phyloP scores from a whole-genome alignment of 768 basidiomycete genomes.

The Mycena metata region DNA sequence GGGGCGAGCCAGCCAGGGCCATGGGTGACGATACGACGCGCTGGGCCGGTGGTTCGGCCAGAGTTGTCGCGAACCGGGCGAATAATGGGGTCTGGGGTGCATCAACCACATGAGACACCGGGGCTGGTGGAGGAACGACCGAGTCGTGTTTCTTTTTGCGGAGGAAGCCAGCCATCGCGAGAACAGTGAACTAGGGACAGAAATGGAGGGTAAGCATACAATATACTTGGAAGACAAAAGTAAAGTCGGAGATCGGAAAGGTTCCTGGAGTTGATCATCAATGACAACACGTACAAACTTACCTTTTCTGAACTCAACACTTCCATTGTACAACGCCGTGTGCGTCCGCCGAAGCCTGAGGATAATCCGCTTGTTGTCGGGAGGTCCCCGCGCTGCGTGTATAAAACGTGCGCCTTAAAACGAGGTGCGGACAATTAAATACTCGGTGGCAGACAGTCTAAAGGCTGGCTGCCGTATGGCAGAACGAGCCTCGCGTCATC shows the following conservation, averaged over 20 bases:
- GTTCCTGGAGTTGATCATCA: slow-evolving; percentile 9
- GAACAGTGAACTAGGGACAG: slow-evolving; percentile 23
- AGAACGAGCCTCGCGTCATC: slow-evolving; percentile 1
- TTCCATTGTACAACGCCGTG: background rate
- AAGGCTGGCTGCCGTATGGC: background rate
- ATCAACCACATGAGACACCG: slow-evolving; percentile 15
- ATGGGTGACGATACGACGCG: slow-evolving; percentile 37
- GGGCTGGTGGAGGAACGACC: slow-evolving; percentile 2
- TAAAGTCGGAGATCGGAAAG: background rate
- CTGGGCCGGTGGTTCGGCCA: slow-evolving; percentile 8
- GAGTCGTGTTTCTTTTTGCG: slow-evolving; percentile 36
- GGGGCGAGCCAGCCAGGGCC: slow-evolving; percentile 25
- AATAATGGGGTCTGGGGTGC: slow-evolving; percentile 28
- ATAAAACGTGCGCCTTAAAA: slow-evolving; percentile 1
- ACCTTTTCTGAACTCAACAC: background rate
- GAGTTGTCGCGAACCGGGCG: slow-evolving; percentile 33
- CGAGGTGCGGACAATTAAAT: background rate
- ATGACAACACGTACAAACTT: background rate
- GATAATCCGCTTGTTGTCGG: slow-evolving; percentile 5
- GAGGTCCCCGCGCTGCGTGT: background rate
- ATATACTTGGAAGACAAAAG: slow-evolving; percentile 3
- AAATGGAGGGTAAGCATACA: slow-evolving; percentile 2
- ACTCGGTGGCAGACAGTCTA: background rate
- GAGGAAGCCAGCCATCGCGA: slow-evolving; percentile 37
- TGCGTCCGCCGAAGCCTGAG: background rate